Conservation (phyloP, 2,329 filamentous ascomycete genomes). For the Trichothecium sympodiale region DNA sequence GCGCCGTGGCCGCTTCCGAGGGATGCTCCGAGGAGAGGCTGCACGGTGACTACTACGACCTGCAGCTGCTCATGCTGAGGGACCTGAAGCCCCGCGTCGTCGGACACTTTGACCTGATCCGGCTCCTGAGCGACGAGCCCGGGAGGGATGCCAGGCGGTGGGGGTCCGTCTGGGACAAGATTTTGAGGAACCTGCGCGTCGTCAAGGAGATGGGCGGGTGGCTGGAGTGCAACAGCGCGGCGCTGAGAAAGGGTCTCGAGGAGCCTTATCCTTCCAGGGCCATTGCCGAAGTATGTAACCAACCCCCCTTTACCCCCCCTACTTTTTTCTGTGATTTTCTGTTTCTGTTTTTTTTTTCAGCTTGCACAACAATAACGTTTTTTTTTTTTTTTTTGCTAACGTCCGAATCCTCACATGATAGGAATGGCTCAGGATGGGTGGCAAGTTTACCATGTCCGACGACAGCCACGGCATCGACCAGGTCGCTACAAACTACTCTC, state of each 20-base stretch:
- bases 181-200: constrained; percentile 63
- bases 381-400: no score
- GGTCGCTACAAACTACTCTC: constrained; percentile 72
- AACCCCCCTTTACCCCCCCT: neutral
- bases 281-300: constrained; percentile 58
- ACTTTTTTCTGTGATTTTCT: constrained; percentile 7
- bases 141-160: constrained; percentile 47
- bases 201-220: constrained; percentile 66
- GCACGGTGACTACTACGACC: constrained; percentile 67
- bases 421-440: constrained; percentile 63
- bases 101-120: constrained; percentile 88
- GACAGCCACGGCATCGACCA: constrained; percentile 88
- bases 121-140: constrained; percentile 64
- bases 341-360: neutral
- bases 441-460: constrained; percentile 83
- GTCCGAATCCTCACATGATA: no score
- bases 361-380: no score
- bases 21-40: no score
- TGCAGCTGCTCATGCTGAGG: constrained; percentile 71
- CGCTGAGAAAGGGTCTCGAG: constrained; percentile 74
- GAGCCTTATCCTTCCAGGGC: constrained; percentile 79
- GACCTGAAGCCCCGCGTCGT: constrained; percentile 65
- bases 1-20: constrained; percentile 21
- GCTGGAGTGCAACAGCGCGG: constrained; percentile 83
- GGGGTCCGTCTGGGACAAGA: constrained; percentile 58